Evolutionary conservation across 139 green algal species (phyloP), one percentile per base, ranked within the genome.

Genomic region (Ulvella scutata): DNA sequence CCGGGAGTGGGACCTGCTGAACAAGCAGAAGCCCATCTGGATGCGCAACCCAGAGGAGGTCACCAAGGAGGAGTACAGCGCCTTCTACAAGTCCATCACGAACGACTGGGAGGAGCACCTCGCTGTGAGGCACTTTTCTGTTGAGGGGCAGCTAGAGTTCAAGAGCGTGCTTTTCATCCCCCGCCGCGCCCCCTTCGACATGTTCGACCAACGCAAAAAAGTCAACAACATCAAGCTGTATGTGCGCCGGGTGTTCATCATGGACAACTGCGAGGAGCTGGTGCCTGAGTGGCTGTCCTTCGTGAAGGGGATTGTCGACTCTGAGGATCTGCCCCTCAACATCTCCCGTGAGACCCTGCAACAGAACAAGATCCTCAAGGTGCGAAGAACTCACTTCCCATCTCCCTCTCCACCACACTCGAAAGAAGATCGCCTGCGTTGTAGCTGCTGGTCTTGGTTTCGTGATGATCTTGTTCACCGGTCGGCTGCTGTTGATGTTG

Each of bases 21-120:
- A 99, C 93, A 99, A 98, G 90, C 95, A 99, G 89, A 99, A 99
- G 91, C 95, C 95, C 28, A 98, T 99, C 85, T 99, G 95, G 95
- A 98, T 99, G 95, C 90, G 95, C 76, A 92, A 90, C 78, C 90
- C 95, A 17, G 94, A 99, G 31, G 94, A 99, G 79, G 88, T 99
- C 72, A 96, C 88, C 72, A 92, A 92, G 79, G 90, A 97, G 62
- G 93, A 98, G 88, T 98, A 98, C 75, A 87, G 85, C 3, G 90
- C 93, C 73, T 98, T 98, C 85, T 98, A 98, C 92, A 98, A 98
- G 89, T 89, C 85, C 4, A 85, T 99, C 43, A 92, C 88, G 85
- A 99, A 99, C 81, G 95, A 99, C 86, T 99, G 95, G 95, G 95
- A 99, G 87, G 95, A 99, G 72, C 89, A 94, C 73, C 84, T 99